Conservation (phyloP, 2,329 filamentous ascomycete species). For the Seiridium unicorne region DNA sequence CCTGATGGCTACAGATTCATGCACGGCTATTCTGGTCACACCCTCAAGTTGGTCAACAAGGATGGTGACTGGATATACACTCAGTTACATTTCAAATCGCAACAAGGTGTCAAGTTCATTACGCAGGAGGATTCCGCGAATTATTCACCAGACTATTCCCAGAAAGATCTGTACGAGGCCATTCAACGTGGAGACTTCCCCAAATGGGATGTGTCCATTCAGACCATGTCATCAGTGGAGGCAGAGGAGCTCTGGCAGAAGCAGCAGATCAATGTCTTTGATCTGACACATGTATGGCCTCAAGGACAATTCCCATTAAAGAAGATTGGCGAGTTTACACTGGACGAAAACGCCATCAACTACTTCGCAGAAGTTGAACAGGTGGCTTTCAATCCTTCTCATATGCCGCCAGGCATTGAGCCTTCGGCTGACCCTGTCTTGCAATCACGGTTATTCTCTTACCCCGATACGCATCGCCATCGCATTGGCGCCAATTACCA, state of each 20-base stretch:
- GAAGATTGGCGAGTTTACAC: slow-evolving; percentile 58
- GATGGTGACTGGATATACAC: slow-evolving; percentile 64
- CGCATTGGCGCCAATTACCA: slow-evolving; percentile 58
- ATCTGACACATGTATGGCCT: slow-evolving; percentile 69
- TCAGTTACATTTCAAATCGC: slow-evolving; percentile 62
- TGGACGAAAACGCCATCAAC: slow-evolving; percentile 64
- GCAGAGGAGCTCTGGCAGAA: slow-evolving; percentile 48
- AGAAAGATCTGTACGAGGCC: slow-evolving; percentile 62
- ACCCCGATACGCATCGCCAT: slow-evolving; percentile 63
- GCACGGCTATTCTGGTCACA: slow-evolving; percentile 67
- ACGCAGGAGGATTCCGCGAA: slow-evolving; percentile 56
- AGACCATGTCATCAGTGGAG: slow-evolving; percentile 60
- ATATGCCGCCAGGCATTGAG: slow-evolving; percentile 66
- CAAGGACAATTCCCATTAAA: slow-evolving; percentile 60
- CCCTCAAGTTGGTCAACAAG: slow-evolving; percentile 64
- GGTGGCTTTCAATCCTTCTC: slow-evolving; percentile 65
- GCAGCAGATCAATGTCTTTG: slow-evolving; percentile 59
- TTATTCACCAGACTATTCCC: slow-evolving; percentile 61
- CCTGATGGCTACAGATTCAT: slow-evolving; percentile 65
- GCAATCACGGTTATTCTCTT: slow-evolving; percentile 69
- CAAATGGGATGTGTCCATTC: slow-evolving; percentile 64
- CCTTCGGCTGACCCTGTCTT: slow-evolving; percentile 69
- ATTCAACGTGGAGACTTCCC: slow-evolving; percentile 61
- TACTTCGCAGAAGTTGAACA: slow-evolving; percentile 73
- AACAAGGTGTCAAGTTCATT: slow-evolving; percentile 61